These are phyloP conservation scores for Xylariaceae sp. DNA, from an alignment of 2,329 filamentous ascomycete species.

Conservation along the genomic window DNA sequence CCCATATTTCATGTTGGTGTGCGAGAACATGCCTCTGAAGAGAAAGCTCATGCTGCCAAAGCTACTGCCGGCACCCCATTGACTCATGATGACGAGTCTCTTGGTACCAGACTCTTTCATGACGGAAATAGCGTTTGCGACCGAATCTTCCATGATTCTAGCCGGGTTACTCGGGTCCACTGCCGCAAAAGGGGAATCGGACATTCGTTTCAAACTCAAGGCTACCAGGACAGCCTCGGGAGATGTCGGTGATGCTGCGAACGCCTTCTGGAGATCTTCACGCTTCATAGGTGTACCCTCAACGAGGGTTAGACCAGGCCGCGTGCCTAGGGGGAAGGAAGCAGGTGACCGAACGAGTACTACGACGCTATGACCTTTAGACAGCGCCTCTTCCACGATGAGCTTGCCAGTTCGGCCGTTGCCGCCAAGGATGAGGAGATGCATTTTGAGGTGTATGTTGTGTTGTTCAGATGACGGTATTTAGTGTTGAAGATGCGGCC, in stretches of 20 bases:
- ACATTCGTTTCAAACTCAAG: conserved; percentile 53
- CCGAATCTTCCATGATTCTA: conserved; percentile 54
- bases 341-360: conserved; percentile 53
- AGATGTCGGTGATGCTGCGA: conserved; percentile 34
- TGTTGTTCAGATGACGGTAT: neutral
- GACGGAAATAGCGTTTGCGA: conserved; percentile 45
- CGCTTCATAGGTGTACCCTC: conserved; percentile 47
- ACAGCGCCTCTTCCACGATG: conserved; percentile 49
- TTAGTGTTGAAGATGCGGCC: neutral
- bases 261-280: conserved; percentile 46
- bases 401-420: conserved; percentile 54
- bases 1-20: conserved; percentile 54
- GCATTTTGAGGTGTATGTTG: conserved; percentile 13
- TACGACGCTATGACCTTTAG: conserved; percentile 50
- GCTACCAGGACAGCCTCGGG: conserved; percentile 54
- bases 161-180: conserved; percentile 47
- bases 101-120: conserved; percentile 46
- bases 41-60: conserved; percentile 49
- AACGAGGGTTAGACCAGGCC: conserved; percentile 46
- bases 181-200: conserved; percentile 54
- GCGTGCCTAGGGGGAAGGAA: conserved; percentile 29
- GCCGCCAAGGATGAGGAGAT: conserved; percentile 54
- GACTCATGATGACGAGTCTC: conserved; percentile 58
- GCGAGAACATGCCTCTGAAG: conserved; percentile 52
- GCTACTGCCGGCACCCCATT: conserved; percentile 56